Evolutionary conservation across 257 asterid genomes (phyloP).

Genomic region (Leonotis leonurus): DNA sequence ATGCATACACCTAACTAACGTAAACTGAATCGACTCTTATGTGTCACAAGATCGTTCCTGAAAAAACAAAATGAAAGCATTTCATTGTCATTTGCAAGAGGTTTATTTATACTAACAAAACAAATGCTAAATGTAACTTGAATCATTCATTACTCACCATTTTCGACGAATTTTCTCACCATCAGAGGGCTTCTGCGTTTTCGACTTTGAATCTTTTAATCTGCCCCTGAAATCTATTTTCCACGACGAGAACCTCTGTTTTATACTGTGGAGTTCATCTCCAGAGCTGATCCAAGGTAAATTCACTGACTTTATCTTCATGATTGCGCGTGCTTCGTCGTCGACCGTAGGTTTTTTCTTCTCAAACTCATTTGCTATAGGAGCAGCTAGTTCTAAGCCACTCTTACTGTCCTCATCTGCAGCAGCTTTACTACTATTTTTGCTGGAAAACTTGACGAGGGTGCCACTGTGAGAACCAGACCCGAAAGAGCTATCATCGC

Average conservation of each 20-base stretch:
- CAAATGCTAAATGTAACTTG: neutral
- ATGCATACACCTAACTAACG: too few species aligned
- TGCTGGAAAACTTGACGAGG: constrained; percentile 29
- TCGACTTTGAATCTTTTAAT: constrained; percentile 54
- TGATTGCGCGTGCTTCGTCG: constrained; percentile 28
- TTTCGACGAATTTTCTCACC: constrained; percentile 43
- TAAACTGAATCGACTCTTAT: constrained; percentile 15
- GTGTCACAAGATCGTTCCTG: constrained; percentile 16
- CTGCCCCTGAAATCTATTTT: constrained; percentile 59
- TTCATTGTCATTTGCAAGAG: constrained; percentile 10
- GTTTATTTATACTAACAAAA: neutral
- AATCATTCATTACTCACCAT: constrained; percentile 47
- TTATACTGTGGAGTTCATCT: constrained; percentile 54
- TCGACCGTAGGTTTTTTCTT: constrained; percentile 35
- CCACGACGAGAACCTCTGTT: constrained; percentile 56
- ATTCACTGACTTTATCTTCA: constrained; percentile 42
- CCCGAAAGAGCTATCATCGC: constrained; percentile 52
- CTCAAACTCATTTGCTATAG: constrained; percentile 65
- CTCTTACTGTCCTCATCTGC: constrained; percentile 30
- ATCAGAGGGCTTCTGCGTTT: constrained; percentile 43
- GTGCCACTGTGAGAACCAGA: constrained; percentile 53
- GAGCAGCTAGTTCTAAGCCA: constrained; percentile 33
- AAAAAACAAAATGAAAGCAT: constrained; percentile 13
- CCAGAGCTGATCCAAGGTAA: constrained; percentile 22
- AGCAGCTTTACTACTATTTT: constrained; percentile 21